Percentiles rank a stretch among this genome's conserved stretches.
phyloP scores from a whole-genome alignment of 331 rosid species.

The Pyracantha coccinea region DNA sequence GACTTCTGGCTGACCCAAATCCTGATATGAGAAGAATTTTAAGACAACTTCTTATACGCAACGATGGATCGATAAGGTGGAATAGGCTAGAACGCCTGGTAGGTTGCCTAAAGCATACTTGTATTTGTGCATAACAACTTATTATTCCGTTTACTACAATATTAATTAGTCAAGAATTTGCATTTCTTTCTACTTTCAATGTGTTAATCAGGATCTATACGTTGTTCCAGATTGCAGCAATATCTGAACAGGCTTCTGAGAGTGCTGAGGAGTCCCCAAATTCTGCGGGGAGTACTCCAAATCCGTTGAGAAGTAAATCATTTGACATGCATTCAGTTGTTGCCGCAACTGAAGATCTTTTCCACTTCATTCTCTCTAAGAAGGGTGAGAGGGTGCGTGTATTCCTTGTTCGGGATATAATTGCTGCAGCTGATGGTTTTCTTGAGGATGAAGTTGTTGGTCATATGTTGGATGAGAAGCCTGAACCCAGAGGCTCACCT shows the following conservation, averaged over 20 bases:
- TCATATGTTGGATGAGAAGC: constrained; percentile 31
- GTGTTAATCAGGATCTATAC: constrained; percentile 9
- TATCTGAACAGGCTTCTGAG: constrained; percentile 90
- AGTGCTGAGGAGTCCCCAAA: constrained; percentile 34
- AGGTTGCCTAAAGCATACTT: constrained; percentile 14
- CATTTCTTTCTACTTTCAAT: neutral
- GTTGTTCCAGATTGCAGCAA: constrained; percentile 74
- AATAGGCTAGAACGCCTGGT: constrained; percentile 92
- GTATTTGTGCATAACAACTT: neutral
- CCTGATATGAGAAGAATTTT: constrained; percentile 97
- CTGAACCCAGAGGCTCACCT: constrained; percentile 18
- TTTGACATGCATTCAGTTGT: constrained; percentile 89
- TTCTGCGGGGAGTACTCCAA: constrained; percentile 30
- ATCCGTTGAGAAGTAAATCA: constrained; percentile 65
- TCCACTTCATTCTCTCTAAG: constrained; percentile 66
- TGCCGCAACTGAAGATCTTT: constrained; percentile 84
- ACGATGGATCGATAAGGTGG: constrained; percentile 92
- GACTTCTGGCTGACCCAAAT: constrained; percentile 88
- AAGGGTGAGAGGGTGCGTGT: constrained; percentile 90
- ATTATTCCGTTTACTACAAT: neutral
- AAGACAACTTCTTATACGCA: constrained; percentile 79
- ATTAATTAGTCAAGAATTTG: neutral
- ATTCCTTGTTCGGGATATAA: constrained; percentile 71
- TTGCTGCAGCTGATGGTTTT: constrained; percentile 58
- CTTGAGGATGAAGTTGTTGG: constrained; percentile 58